Evolutionary conservation across 2,329 filamentous ascomycete genomes (phyloP).

Genomic region (Myriosclerotinia curreyana): DNA sequence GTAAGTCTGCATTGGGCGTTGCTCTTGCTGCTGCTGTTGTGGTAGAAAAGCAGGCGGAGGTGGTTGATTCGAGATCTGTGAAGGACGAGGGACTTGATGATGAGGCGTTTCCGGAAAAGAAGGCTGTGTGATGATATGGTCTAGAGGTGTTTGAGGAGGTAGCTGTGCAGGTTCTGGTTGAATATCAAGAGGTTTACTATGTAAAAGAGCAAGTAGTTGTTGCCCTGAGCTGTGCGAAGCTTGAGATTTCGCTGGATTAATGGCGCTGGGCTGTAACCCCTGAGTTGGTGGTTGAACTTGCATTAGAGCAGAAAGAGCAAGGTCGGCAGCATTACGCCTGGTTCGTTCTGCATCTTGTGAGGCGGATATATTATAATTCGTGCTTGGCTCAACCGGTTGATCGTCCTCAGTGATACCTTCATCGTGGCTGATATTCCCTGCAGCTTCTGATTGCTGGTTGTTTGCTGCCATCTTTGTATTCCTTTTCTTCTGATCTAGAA

Average conservation of each 20-base stretch:
- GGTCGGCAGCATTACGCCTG: slow-evolving; percentile 35
- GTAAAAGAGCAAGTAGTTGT: slow-evolving; percentile 55
- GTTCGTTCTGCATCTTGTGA: slow-evolving; percentile 24
- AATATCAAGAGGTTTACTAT: slow-evolving; percentile 31
- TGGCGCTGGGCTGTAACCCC: slow-evolving; percentile 43
- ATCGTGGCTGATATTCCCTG: slow-evolving; percentile 47
- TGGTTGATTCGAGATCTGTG: slow-evolving; percentile 47
- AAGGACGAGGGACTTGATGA: slow-evolving; percentile 51
- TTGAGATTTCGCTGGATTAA: slow-evolving; percentile 22
- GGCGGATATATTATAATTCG: slow-evolving; percentile 20
- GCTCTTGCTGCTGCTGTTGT: slow-evolving; percentile 38
- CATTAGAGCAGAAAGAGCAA: slow-evolving; percentile 51
- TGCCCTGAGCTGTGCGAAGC: slow-evolving; percentile 41
- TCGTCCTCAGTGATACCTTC: slow-evolving; percentile 64
- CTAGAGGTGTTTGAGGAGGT: slow-evolving; percentile 52
- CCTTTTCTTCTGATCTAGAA: slow-evolving; percentile 76
- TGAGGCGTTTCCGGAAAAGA: slow-evolving; percentile 57
- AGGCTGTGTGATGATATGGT: slow-evolving; percentile 51
- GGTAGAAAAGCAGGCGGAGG: slow-evolving; percentile 50
- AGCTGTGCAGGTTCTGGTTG: slow-evolving; percentile 31
- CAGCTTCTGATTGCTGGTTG: slow-evolving; percentile 43
- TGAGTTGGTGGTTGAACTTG: slow-evolving; percentile 54
- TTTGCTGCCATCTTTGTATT: slow-evolving; percentile 52
- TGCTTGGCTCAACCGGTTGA: slow-evolving; percentile 30
- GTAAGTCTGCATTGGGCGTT: slow-evolving; percentile 25